phyloP scores from a whole-genome alignment of 2,329 filamentous ascomycete species.

The Biscogniauxia sp. region DNA sequence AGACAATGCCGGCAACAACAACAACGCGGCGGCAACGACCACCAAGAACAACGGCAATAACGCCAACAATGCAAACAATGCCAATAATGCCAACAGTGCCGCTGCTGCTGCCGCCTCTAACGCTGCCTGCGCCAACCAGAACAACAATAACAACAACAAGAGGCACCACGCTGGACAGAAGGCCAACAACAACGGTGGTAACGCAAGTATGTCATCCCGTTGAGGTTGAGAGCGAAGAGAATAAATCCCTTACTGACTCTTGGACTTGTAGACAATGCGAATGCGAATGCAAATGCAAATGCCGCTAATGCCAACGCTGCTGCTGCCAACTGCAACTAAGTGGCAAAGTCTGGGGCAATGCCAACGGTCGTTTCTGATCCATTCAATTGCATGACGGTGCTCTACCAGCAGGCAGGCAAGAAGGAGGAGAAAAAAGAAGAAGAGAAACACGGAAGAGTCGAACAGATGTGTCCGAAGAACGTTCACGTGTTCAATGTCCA shows the following conservation, averaged over 20 bases:
- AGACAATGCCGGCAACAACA: constrained; percentile 4
- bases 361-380: not conserved
- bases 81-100: not conserved
- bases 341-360: not conserved
- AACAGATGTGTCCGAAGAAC: not conserved
- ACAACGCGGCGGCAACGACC: constrained; percentile 1
- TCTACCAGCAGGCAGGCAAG: not conserved
- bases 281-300: too few relatives aligned
- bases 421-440: constrained; percentile 7
- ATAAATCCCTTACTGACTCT: not conserved
- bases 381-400: too few relatives aligned
- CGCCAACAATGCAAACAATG: constrained; percentile 5
- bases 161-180: constrained; percentile 20
- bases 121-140: constrained; percentile 20
- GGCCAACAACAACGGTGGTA: constrained; percentile 8
- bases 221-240: constrained; percentile 10
- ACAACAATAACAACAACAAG: constrained; percentile 23
- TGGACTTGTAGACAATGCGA: not conserved
- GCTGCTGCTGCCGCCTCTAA: constrained; percentile 10
- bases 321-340: constrained; percentile 12
- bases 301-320: not conserved
- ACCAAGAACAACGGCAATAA: constrained; percentile 5
- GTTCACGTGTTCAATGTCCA: not conserved
- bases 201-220: constrained; percentile 2
- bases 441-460: not conserved